phyloP scores from a whole-genome alignment of 495 filamentous ascomycete genomes.

The Neurospora sublineolata region DNA sequence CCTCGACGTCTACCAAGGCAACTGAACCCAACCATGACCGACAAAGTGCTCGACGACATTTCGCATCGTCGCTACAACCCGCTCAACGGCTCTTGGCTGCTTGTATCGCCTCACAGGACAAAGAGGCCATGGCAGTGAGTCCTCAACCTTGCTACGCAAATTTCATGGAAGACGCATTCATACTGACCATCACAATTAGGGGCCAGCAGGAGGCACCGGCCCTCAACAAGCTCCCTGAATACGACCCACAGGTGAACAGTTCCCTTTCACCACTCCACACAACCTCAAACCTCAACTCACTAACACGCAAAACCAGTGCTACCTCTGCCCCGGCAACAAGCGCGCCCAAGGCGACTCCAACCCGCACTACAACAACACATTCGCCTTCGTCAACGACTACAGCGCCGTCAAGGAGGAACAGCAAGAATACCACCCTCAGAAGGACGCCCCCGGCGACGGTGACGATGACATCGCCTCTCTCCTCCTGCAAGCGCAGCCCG shows the following conservation, averaged over 20 bases:
- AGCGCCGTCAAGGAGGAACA: constrained; percentile 94
- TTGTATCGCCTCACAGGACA: constrained; percentile 90
- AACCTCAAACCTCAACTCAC: neutral
- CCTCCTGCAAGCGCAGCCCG: constrained; percentile 72
- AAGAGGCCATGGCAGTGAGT: constrained; percentile 97
- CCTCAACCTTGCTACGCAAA: neutral
- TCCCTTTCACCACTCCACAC: neutral
- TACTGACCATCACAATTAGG: constrained; percentile 34
- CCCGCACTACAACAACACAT: constrained; percentile 75
- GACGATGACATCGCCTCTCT: constrained; percentile 52
- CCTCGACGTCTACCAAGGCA: neutral
- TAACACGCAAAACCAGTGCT: constrained; percentile 45
- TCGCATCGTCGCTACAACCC: constrained; percentile 93
- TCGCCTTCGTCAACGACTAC: constrained; percentile 96
- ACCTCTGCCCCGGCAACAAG: constrained; percentile 89
- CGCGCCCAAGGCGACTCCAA: constrained; percentile 85
- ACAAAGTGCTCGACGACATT: constrained; percentile 82
- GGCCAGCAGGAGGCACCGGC: constrained; percentile 81
- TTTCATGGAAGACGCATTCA: neutral
- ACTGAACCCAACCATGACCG: constrained; percentile 35
- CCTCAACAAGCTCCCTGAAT: constrained; percentile 61
- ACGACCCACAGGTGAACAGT: constrained; percentile 52
- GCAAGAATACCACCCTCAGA: constrained; percentile 33
- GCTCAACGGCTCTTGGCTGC: constrained; percentile 73
- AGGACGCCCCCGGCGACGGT: constrained; percentile 1